Evolutionary conservation across 805 yeast genomes (phyloP).

Genomic region (Spathaspora hagerdaliae): DNA sequence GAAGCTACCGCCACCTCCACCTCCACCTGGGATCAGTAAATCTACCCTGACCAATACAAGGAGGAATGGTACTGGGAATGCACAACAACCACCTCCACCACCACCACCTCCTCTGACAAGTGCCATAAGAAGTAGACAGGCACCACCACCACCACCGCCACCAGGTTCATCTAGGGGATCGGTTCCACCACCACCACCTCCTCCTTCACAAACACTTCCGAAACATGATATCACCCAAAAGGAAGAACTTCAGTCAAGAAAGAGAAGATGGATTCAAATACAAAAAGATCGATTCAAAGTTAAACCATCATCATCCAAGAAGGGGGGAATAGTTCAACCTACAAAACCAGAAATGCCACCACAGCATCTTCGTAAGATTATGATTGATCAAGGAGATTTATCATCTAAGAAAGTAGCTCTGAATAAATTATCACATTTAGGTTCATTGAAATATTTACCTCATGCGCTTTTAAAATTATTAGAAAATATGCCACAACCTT

Average conservation of each 20-base stretch:
- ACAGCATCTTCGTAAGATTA: constrained; percentile 82
- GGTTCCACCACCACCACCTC: constrained; percentile 11
- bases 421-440: constrained; percentile 83
- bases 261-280: constrained; percentile 55
- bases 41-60: constrained; percentile 3
- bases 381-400: constrained; percentile 81
- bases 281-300: constrained; percentile 58
- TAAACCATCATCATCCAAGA: constrained; percentile 9
- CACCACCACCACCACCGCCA: constrained; percentile 32
- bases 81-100: constrained; percentile 5
- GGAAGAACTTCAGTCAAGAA: constrained; percentile 38
- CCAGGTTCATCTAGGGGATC: not conserved
- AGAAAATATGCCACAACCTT: constrained; percentile 98
- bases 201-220: constrained; percentile 18
- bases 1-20: constrained; percentile 29
- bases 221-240: constrained; percentile 7
- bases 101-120: constrained; percentile 9
- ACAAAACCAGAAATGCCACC: constrained; percentile 86
- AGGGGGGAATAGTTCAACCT: constrained; percentile 49
- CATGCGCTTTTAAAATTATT: constrained; percentile 86
- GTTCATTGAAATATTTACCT: constrained; percentile 92
- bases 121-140: constrained; percentile 3
- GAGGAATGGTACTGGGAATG: not conserved
- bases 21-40: constrained; percentile 12
- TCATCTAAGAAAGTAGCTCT: constrained; percentile 72